Conservation (phyloP, 768 basidiomycete species). For the Chiua virens region DNA sequence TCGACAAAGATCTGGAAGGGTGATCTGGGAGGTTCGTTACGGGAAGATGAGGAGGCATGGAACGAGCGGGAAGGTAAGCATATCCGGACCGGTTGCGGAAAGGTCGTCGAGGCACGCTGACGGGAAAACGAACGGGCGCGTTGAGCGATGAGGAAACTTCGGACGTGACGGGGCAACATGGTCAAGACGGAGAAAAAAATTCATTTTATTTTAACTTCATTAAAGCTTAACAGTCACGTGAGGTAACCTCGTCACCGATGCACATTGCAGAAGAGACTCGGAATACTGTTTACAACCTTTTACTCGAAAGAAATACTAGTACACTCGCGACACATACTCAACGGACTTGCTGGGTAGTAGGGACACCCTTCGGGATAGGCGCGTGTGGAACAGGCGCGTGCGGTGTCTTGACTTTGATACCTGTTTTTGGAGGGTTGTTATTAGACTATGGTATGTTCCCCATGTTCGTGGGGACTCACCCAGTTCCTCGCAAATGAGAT, state of each 20-base stretch:
- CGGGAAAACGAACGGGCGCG: constrained; percentile 24
- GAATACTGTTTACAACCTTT: no score
- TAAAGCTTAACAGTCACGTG: constrained; percentile 10
- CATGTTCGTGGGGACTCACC: constrained; percentile 38
- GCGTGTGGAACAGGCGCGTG: constrained; percentile 73
- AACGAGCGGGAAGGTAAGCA: constrained; percentile 39
- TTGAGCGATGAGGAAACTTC: constrained; percentile 34
- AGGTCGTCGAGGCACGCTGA: constrained; percentile 11
- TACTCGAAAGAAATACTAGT: no score
- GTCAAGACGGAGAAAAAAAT: constrained; percentile 8
- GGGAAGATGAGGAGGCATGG: constrained; percentile 63
- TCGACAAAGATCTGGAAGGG: constrained; percentile 97
- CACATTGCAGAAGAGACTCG: neutral
- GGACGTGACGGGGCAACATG: constrained; percentile 52
- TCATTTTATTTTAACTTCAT: neutral
- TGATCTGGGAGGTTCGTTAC: constrained; percentile 75
- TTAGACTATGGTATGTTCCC: constrained; percentile 4
- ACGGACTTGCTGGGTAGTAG: constrained; percentile 42
- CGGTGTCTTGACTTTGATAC: constrained; percentile 59
- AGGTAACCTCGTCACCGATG: no score
- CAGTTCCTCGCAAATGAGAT: constrained; percentile 60
- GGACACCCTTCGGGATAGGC: constrained; percentile 52
- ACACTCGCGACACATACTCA: neutral
- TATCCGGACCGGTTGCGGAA: constrained; percentile 33
- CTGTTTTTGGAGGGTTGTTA: constrained; percentile 27